Evolutionary conservation across 495 filamentous ascomycete species (phyloP).

Genomic region (Tuber microsphaerosporum): DNA sequence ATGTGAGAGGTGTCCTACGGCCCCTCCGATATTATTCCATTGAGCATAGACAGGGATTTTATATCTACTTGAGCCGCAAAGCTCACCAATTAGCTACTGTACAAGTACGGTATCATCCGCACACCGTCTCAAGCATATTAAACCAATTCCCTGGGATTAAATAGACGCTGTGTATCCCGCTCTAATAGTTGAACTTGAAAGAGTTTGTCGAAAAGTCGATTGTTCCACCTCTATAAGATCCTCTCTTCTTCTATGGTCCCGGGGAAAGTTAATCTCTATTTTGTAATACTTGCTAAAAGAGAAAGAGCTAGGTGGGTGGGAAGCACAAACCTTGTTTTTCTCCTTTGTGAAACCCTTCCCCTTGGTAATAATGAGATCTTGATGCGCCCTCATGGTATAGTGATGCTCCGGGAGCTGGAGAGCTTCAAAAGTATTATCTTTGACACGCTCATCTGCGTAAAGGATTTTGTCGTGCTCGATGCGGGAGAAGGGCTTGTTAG

Average conservation of each 20-base stretch:
- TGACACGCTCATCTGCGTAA: constrained; percentile 48
- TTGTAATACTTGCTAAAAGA: constrained; percentile 15
- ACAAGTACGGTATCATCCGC: not conserved
- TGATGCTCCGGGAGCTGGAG: constrained; percentile 57
- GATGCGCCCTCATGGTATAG: constrained; percentile 78
- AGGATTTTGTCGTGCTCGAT: constrained; percentile 54
- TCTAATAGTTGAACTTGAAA: constrained; percentile 81
- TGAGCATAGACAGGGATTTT: not conserved
- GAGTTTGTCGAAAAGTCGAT: constrained; percentile 73
- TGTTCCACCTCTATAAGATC: constrained; percentile 74
- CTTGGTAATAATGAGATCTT: constrained; percentile 79
- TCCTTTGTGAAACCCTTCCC: constrained; percentile 99
- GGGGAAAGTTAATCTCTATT: constrained; percentile 10
- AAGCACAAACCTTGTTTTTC: constrained; percentile 83
- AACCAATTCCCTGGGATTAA: not conserved
- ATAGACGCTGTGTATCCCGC: not conserved
- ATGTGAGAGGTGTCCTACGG: not conserved
- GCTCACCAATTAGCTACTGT: not conserved
- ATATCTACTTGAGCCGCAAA: not conserved
- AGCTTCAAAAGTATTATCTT: constrained; percentile 42
- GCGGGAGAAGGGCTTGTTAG: constrained; percentile 58
- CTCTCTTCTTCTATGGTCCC: constrained; percentile 57
- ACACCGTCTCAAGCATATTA: not conserved
- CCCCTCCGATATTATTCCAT: not conserved
- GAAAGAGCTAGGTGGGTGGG: not conserved